Base-by-base conservation (phyloP, 208 protist genomes). In the Lotmaria passim region DNA sequence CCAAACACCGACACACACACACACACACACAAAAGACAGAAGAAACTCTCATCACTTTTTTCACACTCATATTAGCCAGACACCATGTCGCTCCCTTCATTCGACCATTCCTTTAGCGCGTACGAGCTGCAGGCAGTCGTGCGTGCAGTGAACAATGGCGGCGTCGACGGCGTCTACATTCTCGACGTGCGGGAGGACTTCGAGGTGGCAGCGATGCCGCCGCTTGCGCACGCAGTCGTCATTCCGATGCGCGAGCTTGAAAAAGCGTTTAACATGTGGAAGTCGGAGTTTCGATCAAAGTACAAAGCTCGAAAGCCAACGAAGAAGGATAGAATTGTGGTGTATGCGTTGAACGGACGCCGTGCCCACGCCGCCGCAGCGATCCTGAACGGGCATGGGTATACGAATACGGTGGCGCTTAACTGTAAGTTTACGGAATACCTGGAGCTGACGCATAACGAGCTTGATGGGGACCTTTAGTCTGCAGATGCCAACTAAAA, bases 111-210 rank as follows among this genome's bases (percentile, higher is more conserved):
- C 15, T 70, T 90, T 43, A 79, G 60, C 44, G 34, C 68, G 30
- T 85, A 78, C 39, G 81, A 90, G 52, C 53, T 88, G 63, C 82
- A 89, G 50, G 84, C 82, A 7, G 70, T 93, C 19, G 63, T 90
- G 38, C 84, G 76, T 56, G 81, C 77, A 2, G 77, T 86, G 55
- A 57, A 65, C 21, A 81, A 83, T 19, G 79, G 79, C 12, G 61
- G 73, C 19, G 69, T 55, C 1, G 50, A 41, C 23, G 76, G 82
- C 57, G 71, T 87, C 1, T 82, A 76, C 55, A 80, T 93, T 41
- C 57, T 93, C 26, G 85, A 93, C 51, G 78, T 87, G 17, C 82
- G 87, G 4, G 84, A 90, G 34, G 63, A 64, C 19, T 84, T 84
- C 62, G 87, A 93, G 57, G 69, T 84, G 11, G 62, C 81, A 7